Conservation (phyloP, 208 protist genomes). For the Phytomonas sp. region DNA sequence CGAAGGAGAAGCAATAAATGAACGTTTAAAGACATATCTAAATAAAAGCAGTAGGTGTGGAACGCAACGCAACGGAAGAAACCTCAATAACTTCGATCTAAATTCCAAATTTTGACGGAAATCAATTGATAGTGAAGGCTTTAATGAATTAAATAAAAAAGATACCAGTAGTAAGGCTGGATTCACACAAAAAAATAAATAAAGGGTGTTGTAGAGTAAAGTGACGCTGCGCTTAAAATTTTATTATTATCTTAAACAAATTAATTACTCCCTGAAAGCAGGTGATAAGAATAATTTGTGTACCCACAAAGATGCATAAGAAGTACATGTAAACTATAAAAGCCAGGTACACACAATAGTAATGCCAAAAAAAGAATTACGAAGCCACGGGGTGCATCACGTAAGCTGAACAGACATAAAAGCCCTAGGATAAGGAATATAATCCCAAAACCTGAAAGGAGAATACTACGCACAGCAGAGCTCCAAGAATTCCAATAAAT, state of each 20-base stretch:
- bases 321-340: slow-evolving; percentile 55
- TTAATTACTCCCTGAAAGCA: slow-evolving; percentile 25
- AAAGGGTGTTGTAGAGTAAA: slow-evolving; percentile 3
- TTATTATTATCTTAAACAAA: not conserved
- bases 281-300: slow-evolving; percentile 34
- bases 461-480: slow-evolving; percentile 46
- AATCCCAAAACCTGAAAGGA: slow-evolving; percentile 55
- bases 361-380: slow-evolving; percentile 35
- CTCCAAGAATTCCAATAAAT: slow-evolving; percentile 73
- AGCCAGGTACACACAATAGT: slow-evolving; percentile 55
- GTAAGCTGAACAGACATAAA: slow-evolving; percentile 18
- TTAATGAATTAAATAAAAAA: not conserved
- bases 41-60: not conserved
- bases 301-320: slow-evolving; percentile 50
- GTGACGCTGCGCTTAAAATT: not conserved
- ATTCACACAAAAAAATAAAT: slow-evolving; percentile 1
- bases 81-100: not conserved
- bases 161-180: not conserved
- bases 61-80: not conserved
- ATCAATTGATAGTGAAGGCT: not conserved
- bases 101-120: not conserved
- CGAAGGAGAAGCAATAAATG: not conserved
- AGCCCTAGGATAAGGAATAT: slow-evolving; percentile 32
- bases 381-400: slow-evolving; percentile 29
- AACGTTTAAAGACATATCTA: not conserved